Base-by-base conservation (phyloP, 495 filamentous ascomycete genomes). In the Penicillium steckii region DNA sequence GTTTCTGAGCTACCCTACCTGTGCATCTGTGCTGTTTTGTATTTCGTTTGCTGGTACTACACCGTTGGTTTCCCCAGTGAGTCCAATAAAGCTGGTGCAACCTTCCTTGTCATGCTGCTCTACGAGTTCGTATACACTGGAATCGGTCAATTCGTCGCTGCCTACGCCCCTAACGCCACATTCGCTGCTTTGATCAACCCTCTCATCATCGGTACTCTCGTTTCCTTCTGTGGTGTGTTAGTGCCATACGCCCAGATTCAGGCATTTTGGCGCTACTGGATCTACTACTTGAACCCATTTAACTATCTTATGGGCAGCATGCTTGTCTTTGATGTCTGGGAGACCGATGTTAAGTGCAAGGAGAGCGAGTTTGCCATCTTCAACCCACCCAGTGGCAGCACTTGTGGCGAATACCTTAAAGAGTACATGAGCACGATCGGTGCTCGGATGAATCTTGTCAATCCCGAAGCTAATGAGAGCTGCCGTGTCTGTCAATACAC, bases 251-350 rank as follows among this genome's bases (percentile, higher is more conserved):
- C 44, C 1, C 66, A 75, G 44, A 85, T 87, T 22, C 70, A 76
- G 23, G 79, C 66, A 3, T 77, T 88, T 50, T 87, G 86, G 52
- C 71, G 80, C 15, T 91, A 90, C 79, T 90, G 86, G 87, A 85
- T 87, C 55, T 90, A 90, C 68, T 84, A 77, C 48, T 67, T 88
- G 54, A 85, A 84, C 26, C 86, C 88, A 6, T 82, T 89, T 60
- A 86, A 83, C 15, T 90, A 91, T 53, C 66, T 87, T 7, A 80
- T 88, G 42, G 75, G 73, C 47, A 76, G 76, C 32, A 76, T 89
- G 65, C 53, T 89, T 27, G 75, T 80, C 0, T 77, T 77, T 10
- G 76, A 68, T 8, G 64, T 88, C 13, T 84, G 74, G 46, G 83
- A 85, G 47, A 76, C 76, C 1, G 26, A 69, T 0, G 76, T 88